Evolutionary conservation across 805 yeast genomes (phyloP).

Genomic region (Barnettozyma pratensis): DNA sequence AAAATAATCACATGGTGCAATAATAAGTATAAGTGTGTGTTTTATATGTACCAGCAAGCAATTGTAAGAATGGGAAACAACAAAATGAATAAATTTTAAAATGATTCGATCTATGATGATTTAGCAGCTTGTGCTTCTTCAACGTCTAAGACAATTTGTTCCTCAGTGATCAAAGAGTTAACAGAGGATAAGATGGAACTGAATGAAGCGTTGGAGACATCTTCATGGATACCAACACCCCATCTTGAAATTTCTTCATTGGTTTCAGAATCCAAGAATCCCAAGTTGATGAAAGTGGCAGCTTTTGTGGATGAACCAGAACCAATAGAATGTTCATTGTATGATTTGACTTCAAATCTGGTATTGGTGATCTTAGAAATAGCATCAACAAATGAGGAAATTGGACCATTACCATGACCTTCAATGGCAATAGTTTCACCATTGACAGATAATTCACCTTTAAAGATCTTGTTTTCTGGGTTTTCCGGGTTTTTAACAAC

Average conservation of each 20-base stretch:
- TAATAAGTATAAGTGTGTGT: too few relatives aligned
- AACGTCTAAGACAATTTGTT: conserved; percentile 16
- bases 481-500: conserved; percentile 28
- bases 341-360: conserved; percentile 57
- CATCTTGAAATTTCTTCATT: conserved; percentile 45
- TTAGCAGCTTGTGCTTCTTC: conserved; percentile 12
- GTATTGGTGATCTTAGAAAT: conserved; percentile 46
- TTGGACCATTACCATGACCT: conserved; percentile 77
- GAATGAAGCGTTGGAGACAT: conserved; percentile 82
- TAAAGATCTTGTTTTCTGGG: conserved; percentile 38
- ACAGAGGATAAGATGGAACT: conserved; percentile 61
- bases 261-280: conserved; percentile 40
- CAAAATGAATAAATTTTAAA: background rate
- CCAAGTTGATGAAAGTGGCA: conserved; percentile 63
- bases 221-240: conserved; percentile 94
- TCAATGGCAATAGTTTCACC: conserved; percentile 31
- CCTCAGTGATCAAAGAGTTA: conserved; percentile 33
- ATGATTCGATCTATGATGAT: conserved; percentile 4
- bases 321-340: conserved; percentile 71
- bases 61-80: background rate
- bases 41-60: too few relatives aligned
- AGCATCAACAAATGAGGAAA: conserved; percentile 68
- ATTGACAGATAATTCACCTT: conserved; percentile 35
- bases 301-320: conserved; percentile 68
- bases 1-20: background rate